phyloP scores from a whole-genome alignment of 1,284 basidiomycete genomes.

The Irpex rosettiformis region DNA sequence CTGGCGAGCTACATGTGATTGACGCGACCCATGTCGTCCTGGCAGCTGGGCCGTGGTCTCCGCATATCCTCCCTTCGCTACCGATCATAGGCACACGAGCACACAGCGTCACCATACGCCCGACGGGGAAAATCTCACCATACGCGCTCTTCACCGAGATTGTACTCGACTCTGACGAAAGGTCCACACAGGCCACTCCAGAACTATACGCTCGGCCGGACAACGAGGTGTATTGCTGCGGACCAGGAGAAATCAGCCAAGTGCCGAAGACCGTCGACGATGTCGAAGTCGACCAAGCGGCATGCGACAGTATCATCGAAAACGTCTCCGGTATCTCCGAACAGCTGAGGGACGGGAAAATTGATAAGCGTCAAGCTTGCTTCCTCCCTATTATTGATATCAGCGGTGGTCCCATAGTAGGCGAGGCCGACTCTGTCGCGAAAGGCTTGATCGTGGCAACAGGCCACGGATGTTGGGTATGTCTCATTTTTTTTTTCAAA shows the following conservation, averaged over 20 bases:
- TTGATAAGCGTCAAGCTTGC: conserved; percentile 63
- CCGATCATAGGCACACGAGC: conserved; percentile 61
- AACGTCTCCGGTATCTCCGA: conserved; percentile 57
- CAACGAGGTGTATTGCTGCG: conserved; percentile 68
- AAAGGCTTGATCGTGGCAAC: conserved; percentile 58
- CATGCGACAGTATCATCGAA: conserved; percentile 51
- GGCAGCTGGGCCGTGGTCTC: conserved; percentile 87
- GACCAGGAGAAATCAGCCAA: conserved; percentile 56
- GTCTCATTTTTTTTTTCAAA: too few species aligned
- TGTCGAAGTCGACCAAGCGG: conserved; percentile 47
- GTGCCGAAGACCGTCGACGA: conserved; percentile 62
- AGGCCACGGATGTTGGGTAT: conserved; percentile 58
- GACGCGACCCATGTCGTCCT: conserved; percentile 68
- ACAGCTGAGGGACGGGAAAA: conserved; percentile 45
- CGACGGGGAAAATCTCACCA: conserved; percentile 48
- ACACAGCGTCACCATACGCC: conserved; percentile 60
- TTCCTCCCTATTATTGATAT: conserved; percentile 55
- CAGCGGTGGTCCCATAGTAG: conserved; percentile 58
- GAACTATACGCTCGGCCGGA: conserved; percentile 72
- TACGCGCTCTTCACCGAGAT: conserved; percentile 71
- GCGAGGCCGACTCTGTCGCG: conserved; percentile 44
- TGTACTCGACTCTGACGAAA: conserved; percentile 1
- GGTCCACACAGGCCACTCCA: conserved; percentile 36
- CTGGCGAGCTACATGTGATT: conserved; percentile 31
- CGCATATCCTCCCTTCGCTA: conserved; percentile 45